A percentile compares a stretch with the other conserved stretches of the same genome.
phyloP scores from a whole-genome alignment of 2,329 filamentous ascomycete species.

The Alternaria gaisen region DNA sequence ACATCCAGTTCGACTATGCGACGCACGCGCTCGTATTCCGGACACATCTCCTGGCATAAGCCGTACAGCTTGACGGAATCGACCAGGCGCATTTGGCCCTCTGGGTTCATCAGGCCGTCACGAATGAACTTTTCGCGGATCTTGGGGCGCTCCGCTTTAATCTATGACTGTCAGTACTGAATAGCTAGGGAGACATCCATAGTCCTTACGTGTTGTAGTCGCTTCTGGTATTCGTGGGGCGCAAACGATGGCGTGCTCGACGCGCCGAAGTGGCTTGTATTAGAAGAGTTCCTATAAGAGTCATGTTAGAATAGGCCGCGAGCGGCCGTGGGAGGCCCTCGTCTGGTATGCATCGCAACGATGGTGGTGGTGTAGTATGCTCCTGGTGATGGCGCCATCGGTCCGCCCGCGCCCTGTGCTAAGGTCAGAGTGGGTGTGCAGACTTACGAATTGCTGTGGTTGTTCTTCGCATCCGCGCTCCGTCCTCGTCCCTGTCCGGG shows the following conservation, averaged over 20 bases:
- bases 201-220: slow-evolving; percentile 37
- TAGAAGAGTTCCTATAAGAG: slow-evolving; percentile 16
- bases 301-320: slow-evolving; percentile 35
- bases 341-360: slow-evolving; percentile 8
- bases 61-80: slow-evolving; percentile 70
- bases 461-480: slow-evolving; percentile 13
- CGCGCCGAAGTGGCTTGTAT: slow-evolving; percentile 11
- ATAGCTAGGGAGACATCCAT: background rate
- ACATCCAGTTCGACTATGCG: slow-evolving; percentile 70
- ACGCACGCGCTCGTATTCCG: slow-evolving; percentile 69
- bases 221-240: slow-evolving; percentile 34
- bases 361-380: slow-evolving; percentile 10
- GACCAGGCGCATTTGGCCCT: slow-evolving; percentile 65
- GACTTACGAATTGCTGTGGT: slow-evolving; percentile 21
- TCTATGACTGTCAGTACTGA: slow-evolving; percentile 40
- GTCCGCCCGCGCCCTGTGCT: slow-evolving; percentile 22
- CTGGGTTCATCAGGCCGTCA: slow-evolving; percentile 57
- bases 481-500: slow-evolving; percentile 15
- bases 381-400: slow-evolving; percentile 15
- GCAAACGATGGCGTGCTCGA: slow-evolving; percentile 35
- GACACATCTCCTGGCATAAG: slow-evolving; percentile 70
- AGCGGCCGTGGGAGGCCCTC: slow-evolving; percentile 23
- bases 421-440: slow-evolving; percentile 10
- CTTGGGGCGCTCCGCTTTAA: slow-evolving; percentile 49
- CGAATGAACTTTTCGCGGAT: slow-evolving; percentile 52